A percentile compares a stretch with the other conserved stretches of the same genome.
phyloP scores from a whole-genome alignment of 2,329 filamentous ascomycete species.

The Graphilbum fragrans region DNA sequence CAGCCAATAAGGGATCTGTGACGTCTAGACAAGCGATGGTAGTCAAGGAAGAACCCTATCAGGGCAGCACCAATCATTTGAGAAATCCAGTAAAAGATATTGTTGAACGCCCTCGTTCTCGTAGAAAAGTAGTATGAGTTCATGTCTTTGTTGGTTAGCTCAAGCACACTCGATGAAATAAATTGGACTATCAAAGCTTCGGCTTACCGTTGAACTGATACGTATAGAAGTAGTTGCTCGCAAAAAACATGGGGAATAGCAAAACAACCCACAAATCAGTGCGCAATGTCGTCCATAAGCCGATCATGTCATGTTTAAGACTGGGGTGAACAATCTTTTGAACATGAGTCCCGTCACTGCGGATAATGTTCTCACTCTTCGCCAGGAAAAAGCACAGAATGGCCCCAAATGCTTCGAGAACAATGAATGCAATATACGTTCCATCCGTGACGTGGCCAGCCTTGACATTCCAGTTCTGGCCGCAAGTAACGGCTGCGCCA shows the following conservation, averaged over 20 bases:
- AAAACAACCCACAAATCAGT: conserved; percentile 52
- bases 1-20: conserved; percentile 3
- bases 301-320: conserved; percentile 55
- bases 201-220: conserved; percentile 47
- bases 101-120: conserved; percentile 7
- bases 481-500: neutral
- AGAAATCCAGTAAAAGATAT: conserved; percentile 3
- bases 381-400: conserved; percentile 35
- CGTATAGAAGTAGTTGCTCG: conserved; percentile 64
- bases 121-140: conserved; percentile 3
- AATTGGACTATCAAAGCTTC: too few relatives aligned
- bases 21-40: neutral
- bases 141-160: conserved; percentile 2
- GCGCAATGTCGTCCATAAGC: conserved; percentile 47
- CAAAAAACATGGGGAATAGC: conserved; percentile 63
- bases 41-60: conserved; percentile 5
- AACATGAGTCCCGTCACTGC: conserved; percentile 50
- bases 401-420: conserved; percentile 12
- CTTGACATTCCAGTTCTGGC: neutral
- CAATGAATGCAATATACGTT: conserved; percentile 2
- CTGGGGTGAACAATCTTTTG: conserved; percentile 62
- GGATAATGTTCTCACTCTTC: conserved; percentile 13
- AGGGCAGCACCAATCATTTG: conserved; percentile 6
- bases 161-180: too few relatives aligned
- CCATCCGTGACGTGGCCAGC: neutral